Evolutionary conservation across 306 rosid genomes (phyloP), one percentile per base, ranked within the genome.

Genomic region (Dalbergia oliveri): DNA sequence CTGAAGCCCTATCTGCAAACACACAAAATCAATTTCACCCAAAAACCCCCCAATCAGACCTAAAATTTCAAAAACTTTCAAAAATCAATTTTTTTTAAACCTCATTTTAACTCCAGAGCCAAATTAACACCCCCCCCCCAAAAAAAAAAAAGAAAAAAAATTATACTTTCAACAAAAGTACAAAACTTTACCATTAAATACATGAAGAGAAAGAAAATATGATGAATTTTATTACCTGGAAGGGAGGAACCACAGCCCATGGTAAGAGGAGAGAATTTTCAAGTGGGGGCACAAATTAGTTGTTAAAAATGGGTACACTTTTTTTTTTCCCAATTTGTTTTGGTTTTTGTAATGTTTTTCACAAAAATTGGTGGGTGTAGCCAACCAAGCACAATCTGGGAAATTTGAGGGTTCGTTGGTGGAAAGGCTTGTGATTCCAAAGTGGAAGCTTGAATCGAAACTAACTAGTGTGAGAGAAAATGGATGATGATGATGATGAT

Each of bases 181-280:
- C 9, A 11, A 75, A 71, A 31, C 12, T 62, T 18, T 13, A 82
- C 8, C 33, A 6, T 10, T 8, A 61, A 21, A 47, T 18, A 5
- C n/a, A 49, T 12, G 34, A 37, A 44, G 34, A 67, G 35, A 9
- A 5, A 10, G 8, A 35, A 44, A 19, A 34, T 21, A 41, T 11
- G 1, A 58, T 37, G 33, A 75, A 60, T 15, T 16, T 26, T 12
- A 74, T 81, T 82, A 92, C 98, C 95, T 14, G 91, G 90, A 81
- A 86, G 41, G 83, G 98, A 94, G 43, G 95, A 83, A 18, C 94
- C 86, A 87, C 97, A 92, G 84, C 97, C 98, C 98, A 94, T 89
- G 31, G 61, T 34, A 54, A 51, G 34, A 41, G 31, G 56, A 84
- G 69, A 74, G 37, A 68, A 59, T 34, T 21, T 66, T 49, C 53